Evolutionary conservation across 805 yeast species (phyloP), one percentile per base, ranked within the genome.

Genomic region (Sugiyamaella marilandica): DNA sequence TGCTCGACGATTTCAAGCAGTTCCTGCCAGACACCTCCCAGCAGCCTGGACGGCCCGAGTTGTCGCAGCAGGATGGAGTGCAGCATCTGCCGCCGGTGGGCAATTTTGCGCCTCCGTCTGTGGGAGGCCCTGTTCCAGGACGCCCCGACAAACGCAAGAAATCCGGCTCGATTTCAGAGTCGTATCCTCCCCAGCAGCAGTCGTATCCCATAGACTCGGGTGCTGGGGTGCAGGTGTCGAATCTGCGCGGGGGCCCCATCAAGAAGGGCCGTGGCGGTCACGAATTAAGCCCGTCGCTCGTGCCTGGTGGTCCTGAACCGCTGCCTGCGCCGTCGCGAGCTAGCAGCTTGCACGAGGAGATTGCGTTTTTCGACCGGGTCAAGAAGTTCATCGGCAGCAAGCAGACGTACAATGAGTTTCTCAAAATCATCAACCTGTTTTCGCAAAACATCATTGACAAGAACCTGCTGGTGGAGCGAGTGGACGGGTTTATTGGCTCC

Each of bases 1-100:
- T 94, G 54, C 73, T 94, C 57, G 96, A 90, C 60, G 99, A 95
- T 66, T 94, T 94, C 71, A 90, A 91, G 68, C 91, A 90, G 68
- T 94, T 94, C 67, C 77, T 94, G 68, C 99, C 99, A 1, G 98
- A 92, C 63, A 79, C 85, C 4, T 70, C 76, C n/a, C 76, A 73
- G 24, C 39, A 34, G 39, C 43, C 14, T 11, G 58, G 57, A 21
- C 39, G 29, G 10, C 58, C 55, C 2, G 54, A 51, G 8, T 21
- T 45, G 45, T 70, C 62, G 5, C 47, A 45, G 33, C 19, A 35
- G 29, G 39, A 32, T 19, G 45, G 61, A 14, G 71, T 79, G 36
- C 87, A 86, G 57, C 75, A 87, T 52, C 96, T 96, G 9, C 96
- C 96, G 1, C 89, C 88, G 31, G 96, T 96, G 5, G 87, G 80